Evolutionary conservation across 1,139 yeast species (phyloP), one percentile per base, ranked within the genome.

Genomic region (Hanseniaspora sp.): DNA sequence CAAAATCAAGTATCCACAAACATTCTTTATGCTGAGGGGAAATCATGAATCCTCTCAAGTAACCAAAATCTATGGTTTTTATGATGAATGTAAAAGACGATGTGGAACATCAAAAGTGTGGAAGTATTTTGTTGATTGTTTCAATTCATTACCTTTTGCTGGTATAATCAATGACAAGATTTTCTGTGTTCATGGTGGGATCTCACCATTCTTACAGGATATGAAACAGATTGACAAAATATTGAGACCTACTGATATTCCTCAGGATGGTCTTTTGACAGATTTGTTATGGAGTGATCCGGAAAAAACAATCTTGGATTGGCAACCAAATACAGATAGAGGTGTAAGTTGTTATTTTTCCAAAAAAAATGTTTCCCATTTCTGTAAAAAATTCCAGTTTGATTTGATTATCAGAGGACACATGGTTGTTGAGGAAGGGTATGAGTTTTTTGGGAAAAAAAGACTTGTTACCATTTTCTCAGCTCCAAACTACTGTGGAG

Each of bases 401-500:
- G 95, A 86, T 67, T 71, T 86, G 61, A 77, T 86, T 59, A 88
- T 84, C 35, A 73, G 95, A 61, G 95, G 95, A 15, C 95, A 86
- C 67, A 86, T 86, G 95, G 95, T 86, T 49, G 95, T 86, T 46
- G 95, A 86, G 68, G 95, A 86, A 66, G 95, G 95, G 4, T 86
- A 86, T 65, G 95, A 86, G 66, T 86, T 86, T 64, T 86, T 85
- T 68, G 82, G 83, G 57, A 80, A 78, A 63, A 75, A 88, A 60
- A 82, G 80, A 64, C 74, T 86, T 59, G 95, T 86, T 2, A 86
- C 95, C 0, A 80, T 86, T 1, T 86, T 86, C 63, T 79, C 85
- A 60, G 95, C 95, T 1, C 95, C 95, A 5, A 86, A 86, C 65
- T 86, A 86, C 65, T 86, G 95, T 71, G 95, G 95, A 12, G 95